phyloP scores from a whole-genome alignment of 1,284 basidiomycete species.

The Trichosporon asahii region DNA sequence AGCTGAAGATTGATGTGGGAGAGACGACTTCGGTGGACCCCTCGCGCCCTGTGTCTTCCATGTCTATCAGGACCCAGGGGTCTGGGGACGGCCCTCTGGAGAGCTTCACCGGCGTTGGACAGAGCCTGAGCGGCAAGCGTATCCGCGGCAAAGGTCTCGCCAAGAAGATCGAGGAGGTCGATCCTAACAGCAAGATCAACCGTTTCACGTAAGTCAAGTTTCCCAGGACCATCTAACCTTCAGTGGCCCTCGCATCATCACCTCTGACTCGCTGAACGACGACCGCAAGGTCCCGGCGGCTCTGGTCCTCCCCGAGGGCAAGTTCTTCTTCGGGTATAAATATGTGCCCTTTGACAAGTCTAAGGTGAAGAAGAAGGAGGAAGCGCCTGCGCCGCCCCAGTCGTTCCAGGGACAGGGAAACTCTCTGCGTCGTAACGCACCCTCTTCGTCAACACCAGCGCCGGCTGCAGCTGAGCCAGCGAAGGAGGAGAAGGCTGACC shows the following conservation, averaged over 20 bases:
- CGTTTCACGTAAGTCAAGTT: constrained; percentile 71
- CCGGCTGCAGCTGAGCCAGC: constrained; percentile 4
- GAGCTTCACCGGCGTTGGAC: constrained; percentile 88
- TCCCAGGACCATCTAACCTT: neutral
- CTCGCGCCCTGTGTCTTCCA: constrained; percentile 67
- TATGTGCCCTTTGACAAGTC: constrained; percentile 64
- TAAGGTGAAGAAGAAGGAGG: constrained; percentile 38
- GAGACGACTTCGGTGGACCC: constrained; percentile 67
- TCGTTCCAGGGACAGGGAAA: constrained; percentile 47
- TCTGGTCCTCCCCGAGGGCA: constrained; percentile 84
- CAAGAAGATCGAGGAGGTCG: constrained; percentile 72
- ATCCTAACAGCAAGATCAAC: constrained; percentile 79
- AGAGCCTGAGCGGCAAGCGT: constrained; percentile 78
- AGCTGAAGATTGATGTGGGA: constrained; percentile 88
- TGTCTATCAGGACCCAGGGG: constrained; percentile 40
- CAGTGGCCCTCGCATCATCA: constrained; percentile 80
- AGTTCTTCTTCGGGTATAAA: constrained; percentile 90
- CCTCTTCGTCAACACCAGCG: constrained; percentile 10
- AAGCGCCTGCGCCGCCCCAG: constrained; percentile 17
- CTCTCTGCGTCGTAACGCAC: constrained; percentile 31
- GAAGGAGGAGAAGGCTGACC: constrained; percentile 37
- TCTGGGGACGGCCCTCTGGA: constrained; percentile 62
- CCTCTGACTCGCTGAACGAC: constrained; percentile 70
- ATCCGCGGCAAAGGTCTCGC: constrained; percentile 90
- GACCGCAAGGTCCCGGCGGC: constrained; percentile 82